Base-by-base conservation (phyloP, 2,329 filamentous ascomycete species). In the Colletotrichum lupini region DNA sequence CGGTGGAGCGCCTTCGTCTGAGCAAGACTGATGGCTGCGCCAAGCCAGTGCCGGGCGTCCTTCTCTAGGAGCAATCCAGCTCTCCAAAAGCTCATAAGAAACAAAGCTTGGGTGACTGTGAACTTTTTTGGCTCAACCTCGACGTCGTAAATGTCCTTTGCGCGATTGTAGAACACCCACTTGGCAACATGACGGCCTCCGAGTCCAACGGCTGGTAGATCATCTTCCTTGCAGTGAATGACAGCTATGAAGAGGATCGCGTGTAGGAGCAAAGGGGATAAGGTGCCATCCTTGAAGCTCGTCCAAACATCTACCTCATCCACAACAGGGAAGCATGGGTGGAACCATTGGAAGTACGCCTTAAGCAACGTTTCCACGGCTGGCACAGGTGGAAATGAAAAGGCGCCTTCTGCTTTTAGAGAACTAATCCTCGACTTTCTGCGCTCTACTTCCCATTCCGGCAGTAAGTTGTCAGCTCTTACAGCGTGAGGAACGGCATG, bases 331-430 rank as follows among this genome's bases (percentile, higher is more conserved):
- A 89, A 90, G 61, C 86, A 86, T 0, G 88, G 87, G 74, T 90
- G 88, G 64, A 89, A 89, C 84, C 87, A 88, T 32, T 83, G 80
- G 67, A 90, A 90, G 78, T 89, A 90, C 0, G 87, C 87, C 28
- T 83, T 79, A 0, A 89, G 76, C 0, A 88, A 80, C 1, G 81
- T 81, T 4, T 85, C 79, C 55, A 85, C 84, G 22, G 85, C 81
- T 2, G 82, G 77, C 16, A 80, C 75, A 2, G 84, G 81, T 0
- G 88, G 87, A 28, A 88, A 84, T 0, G 83, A 82, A 55, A 89
- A 84, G 28, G 37, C 61, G 14, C 61, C 61, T 35, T 64, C 61
- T 9, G 42, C 42, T 7, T n/a, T 53, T 0, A 64, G 61, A 16
- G 26, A n/a, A 11, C 30, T 5, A 2, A 64, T 55, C 22, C 61